Percentiles rank a stretch among this genome's conserved stretches.
Evolutionary conservation across 139 green algal genomes (phyloP).

Genomic region (Astrephomene gubernaculifera): DNA sequence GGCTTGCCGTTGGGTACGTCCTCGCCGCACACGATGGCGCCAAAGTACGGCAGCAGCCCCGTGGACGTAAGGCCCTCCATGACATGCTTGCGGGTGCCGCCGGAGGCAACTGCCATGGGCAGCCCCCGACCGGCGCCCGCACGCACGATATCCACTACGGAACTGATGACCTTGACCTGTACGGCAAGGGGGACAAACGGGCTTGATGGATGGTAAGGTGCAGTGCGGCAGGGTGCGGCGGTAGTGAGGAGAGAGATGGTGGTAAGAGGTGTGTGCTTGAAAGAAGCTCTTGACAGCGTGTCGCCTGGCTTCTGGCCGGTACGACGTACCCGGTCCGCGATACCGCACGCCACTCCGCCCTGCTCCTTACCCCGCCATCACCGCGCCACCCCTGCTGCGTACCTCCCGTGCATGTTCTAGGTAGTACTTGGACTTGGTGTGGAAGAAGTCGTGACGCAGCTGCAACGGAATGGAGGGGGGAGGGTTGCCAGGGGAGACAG

Average conservation of each 20-base stretch:
- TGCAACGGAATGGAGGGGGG: no score
- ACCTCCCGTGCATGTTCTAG: slow-evolving; percentile 32
- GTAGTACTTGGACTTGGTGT: slow-evolving; percentile 27
- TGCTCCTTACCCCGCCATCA: no score
- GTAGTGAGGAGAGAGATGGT: no score
- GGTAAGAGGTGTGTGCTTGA: no score
- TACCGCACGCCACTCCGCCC: no score
- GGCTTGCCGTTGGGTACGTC: slow-evolving; percentile 64
- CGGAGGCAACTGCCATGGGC: slow-evolving; percentile 58
- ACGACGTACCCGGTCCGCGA: no score
- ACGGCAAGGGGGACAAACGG: background rate
- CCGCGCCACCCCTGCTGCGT: no score
- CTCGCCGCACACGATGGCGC: slow-evolving; percentile 42
- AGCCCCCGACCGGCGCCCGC: slow-evolving; percentile 40
- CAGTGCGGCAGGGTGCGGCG: no score
- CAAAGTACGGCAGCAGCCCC: slow-evolving; percentile 49
- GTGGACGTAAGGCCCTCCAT: slow-evolving; percentile 45
- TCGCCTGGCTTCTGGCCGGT: no score
- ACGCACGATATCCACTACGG: slow-evolving; percentile 31
- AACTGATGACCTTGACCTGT: slow-evolving; percentile 41
- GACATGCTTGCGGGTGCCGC: slow-evolving; percentile 54
- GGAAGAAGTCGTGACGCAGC: slow-evolving; percentile 38
- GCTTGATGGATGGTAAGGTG: no score
- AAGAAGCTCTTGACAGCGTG: no score
- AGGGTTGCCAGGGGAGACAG: no score